These are phyloP conservation scores for Oxyria digyna DNA, from an alignment of 148 eudicot species.

Conservation along the genomic window DNA sequence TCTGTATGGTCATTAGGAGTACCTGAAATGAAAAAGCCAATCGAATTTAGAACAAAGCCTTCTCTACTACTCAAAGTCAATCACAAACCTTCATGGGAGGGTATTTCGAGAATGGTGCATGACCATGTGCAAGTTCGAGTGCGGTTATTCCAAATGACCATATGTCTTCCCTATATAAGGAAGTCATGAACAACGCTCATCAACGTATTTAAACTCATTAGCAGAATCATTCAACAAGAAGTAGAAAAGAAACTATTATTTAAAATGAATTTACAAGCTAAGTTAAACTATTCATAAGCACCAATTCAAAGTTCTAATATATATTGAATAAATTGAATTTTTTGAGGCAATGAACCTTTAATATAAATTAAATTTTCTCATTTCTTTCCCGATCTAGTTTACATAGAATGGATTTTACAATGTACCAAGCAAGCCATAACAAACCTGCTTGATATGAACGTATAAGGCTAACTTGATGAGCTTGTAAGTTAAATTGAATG, in stretches of 20 bases:
- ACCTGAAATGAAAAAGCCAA: slow-evolving; percentile 34
- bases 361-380: too few relatives aligned
- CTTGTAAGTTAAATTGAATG: too few relatives aligned
- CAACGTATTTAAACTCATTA: background rate
- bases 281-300: background rate
- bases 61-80: background rate
- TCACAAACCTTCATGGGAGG: slow-evolving; percentile 93
- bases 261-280: background rate
- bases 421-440: too few relatives aligned
- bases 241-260: background rate
- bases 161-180: slow-evolving; percentile 70
- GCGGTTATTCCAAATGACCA: slow-evolving; percentile 99
- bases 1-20: slow-evolving; percentile 91
- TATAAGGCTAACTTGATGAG: too few relatives aligned
- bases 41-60: background rate
- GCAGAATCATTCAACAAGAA: background rate
- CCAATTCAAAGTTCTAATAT: too few relatives aligned
- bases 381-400: too few relatives aligned
- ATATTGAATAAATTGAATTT: too few relatives aligned
- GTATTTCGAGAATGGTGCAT: slow-evolving; percentile 97
- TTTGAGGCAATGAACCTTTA: too few relatives aligned
- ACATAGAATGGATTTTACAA: too few relatives aligned
- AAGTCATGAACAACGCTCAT: background rate
- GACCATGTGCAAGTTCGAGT: slow-evolving; percentile 97
- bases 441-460: too few relatives aligned